These are phyloP conservation scores for Heterobasidion parviporum DNA, from an alignment of 1,284 basidiomycete species.

Conservation along the genomic window DNA sequence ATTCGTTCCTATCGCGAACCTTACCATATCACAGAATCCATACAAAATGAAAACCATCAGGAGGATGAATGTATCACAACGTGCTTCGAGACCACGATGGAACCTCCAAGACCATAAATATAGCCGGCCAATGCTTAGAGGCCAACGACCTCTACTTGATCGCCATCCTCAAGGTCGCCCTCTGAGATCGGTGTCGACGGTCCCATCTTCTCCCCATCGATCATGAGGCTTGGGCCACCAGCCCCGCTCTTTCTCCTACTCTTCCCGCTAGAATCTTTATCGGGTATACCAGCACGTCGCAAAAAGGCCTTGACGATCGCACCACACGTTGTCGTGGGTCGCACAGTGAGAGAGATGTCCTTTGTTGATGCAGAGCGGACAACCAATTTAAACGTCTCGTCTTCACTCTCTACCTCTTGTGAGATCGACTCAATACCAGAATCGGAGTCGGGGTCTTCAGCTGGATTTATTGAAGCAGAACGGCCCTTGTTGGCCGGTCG, in stretches of 20 bases:
- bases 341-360: slow-evolving; percentile 56
- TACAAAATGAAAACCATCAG: too few relatives aligned
- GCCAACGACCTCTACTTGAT: slow-evolving; percentile 64
- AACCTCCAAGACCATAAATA: not conserved
- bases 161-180: slow-evolving; percentile 67
- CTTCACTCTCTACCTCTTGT: slow-evolving; percentile 24
- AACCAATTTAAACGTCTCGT: slow-evolving; percentile 52
- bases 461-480: slow-evolving; percentile 12
- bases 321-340: slow-evolving; percentile 64
- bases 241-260: slow-evolving; percentile 20
- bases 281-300: slow-evolving; percentile 49
- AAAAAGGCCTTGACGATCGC: slow-evolving; percentile 65
- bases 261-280: slow-evolving; percentile 34
- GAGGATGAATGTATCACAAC: too few relatives aligned
- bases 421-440: slow-evolving; percentile 13
- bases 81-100: not conserved
- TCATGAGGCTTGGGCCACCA: slow-evolving; percentile 40
- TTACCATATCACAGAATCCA: too few relatives aligned
- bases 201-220: slow-evolving; percentile 64
- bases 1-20: too few relatives aligned
- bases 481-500: slow-evolving; percentile 13
- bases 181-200: slow-evolving; percentile 49
- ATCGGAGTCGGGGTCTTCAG: slow-evolving; percentile 14
- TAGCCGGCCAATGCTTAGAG: slow-evolving; percentile 27
- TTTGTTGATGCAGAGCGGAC: slow-evolving; percentile 49